phyloP scores from a whole-genome alignment of 225 moss, liverwort and hornwort species.

The Bryoerythrophyllum caledonicum region DNA sequence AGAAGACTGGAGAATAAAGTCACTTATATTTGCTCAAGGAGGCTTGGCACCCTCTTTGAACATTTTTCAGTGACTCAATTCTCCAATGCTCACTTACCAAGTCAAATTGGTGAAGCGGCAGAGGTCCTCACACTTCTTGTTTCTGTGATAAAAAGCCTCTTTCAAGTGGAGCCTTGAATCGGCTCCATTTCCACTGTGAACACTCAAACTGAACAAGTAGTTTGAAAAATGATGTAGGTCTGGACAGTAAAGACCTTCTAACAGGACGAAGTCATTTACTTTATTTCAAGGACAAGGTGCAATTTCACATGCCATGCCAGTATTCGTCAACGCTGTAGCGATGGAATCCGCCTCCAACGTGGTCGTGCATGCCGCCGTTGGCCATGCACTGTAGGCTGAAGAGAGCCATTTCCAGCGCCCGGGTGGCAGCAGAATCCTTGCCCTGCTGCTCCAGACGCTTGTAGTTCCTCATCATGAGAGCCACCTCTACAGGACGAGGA shows the following conservation, averaged over 20 bases:
- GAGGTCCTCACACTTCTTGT: no score
- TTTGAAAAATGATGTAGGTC: slow-evolving; percentile 1
- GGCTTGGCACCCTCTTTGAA: no score
- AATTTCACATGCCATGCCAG: slow-evolving; percentile 71
- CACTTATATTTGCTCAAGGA: no score
- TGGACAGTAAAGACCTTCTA: not conserved
- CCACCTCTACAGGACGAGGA: slow-evolving; percentile 94
- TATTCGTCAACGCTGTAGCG: slow-evolving; percentile 98
- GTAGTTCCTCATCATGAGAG: slow-evolving; percentile 75
- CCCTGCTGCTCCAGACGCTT: slow-evolving; percentile 89
- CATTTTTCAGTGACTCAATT: not conserved
- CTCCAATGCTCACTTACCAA: not conserved
- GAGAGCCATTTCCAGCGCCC: slow-evolving; percentile 85
- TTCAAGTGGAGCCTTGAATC: no score
- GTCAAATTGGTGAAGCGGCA: no score
- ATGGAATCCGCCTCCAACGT: slow-evolving; percentile 95
- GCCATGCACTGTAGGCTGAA: slow-evolving; percentile 88
- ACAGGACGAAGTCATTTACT: not conserved
- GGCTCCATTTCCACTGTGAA: no score
- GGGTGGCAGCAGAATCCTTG: slow-evolving; percentile 76
- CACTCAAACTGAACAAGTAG: not conserved
- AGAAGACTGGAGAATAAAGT: not conserved
- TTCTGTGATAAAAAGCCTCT: no score
- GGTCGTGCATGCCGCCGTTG: slow-evolving; percentile 93
- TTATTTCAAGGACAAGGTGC: no score